Conservation (phyloP, 345 rosid species). For the Eucalyptus cladocalyx region DNA sequence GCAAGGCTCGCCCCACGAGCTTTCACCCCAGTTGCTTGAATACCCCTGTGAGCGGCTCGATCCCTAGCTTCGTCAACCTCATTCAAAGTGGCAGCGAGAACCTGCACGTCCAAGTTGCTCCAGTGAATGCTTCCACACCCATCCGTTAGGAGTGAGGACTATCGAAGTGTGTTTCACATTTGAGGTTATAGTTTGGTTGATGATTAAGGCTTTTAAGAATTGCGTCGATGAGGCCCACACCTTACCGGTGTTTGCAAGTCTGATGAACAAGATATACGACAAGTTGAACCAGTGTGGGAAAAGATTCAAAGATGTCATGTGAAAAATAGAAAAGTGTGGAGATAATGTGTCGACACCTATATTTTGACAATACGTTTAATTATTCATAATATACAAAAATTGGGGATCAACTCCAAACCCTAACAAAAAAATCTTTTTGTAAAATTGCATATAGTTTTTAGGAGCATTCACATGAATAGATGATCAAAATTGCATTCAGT, state of each 20-base stretch:
- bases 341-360: rapidly evolving
- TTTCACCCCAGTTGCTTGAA: background rate
- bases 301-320: constrained; percentile 36
- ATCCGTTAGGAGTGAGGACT: background rate
- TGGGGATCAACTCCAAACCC: too few species aligned
- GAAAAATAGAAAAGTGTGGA: too few species aligned
- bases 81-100: background rate
- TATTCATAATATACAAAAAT: too few species aligned
- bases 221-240: too few species aligned
- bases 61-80: background rate
- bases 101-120: background rate
- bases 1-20: background rate
- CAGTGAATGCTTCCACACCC: background rate
- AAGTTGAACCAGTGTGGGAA: constrained; percentile 9
- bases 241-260: background rate
- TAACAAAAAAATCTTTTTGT: too few species aligned
- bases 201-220: too few species aligned
- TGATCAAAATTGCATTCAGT: too few species aligned
- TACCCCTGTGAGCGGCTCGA: background rate
- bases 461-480: too few species aligned
- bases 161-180: background rate
- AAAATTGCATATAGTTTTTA: too few species aligned
- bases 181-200: too few species aligned
- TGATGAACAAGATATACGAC: background rate
- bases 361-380: too few species aligned